Evolutionary conservation across 805 yeast species (phyloP), one percentile per base, ranked within the genome.

Genomic region (Candida sakaeoensis): DNA sequence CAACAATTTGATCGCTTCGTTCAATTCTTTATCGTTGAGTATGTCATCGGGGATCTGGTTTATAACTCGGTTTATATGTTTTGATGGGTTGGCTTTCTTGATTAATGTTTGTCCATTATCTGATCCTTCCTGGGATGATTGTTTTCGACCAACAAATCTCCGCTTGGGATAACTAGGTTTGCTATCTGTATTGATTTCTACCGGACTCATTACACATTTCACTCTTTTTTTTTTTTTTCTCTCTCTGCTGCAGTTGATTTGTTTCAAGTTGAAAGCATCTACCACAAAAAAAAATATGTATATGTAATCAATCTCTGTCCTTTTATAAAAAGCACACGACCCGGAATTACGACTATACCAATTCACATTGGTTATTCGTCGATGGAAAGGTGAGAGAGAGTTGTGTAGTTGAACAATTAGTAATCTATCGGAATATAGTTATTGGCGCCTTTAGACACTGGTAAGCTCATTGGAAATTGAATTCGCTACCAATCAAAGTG

Each of bases 1-100:
- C 4, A 93, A 66, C 3, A 91, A 66, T 45, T 74, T 74, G 22
- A 89, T 80, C 1, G 97, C 95, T 33, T 79, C 83, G 51, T 87
- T 87, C n/a, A 93, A 68, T 17, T 85, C 96, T 42, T 72, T 66
- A 58, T 93, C 93, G 15, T 85, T 65, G 15, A 88, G 58, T 14
- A 93, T 90, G 3, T 88, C 96, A 9, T 74, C 78, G 3, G 99
- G 99, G 7, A 93, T 85, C 55, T 87, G 96, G 53, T 88, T 85
- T 61, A 87, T 66, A 3, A 87, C 75, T 47, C 89, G 65, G 15
- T 80, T 79, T 4, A 79, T 66, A 36, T 61, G 68, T 40, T 59
- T 61, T 13, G 63, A 51, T 25, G 54, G 42, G 17, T 33, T 39
- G 4, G 69, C 42, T 5, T 50, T 52, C 15, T 53, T 45, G 42